phyloP scores from a whole-genome alignment of 352 stramenopile genomes.

The Phytopythium ostracodes region DNA sequence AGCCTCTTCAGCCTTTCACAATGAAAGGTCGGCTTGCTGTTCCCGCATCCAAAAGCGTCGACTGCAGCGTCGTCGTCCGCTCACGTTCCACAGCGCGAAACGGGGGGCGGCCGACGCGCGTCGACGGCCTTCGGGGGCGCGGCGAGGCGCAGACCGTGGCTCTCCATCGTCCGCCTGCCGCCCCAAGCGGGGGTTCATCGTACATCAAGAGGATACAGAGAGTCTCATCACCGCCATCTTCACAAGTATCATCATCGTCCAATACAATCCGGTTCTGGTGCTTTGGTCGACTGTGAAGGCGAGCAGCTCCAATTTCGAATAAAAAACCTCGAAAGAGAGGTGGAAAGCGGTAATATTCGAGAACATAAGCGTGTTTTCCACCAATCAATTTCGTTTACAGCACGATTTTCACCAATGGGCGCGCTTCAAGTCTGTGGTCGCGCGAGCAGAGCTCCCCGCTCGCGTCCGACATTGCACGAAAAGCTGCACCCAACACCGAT shows the following conservation, averaged over 20 bases:
- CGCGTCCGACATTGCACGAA: background rate
- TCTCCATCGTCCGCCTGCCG: constrained; percentile 3
- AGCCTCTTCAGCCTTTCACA: constrained; percentile 42
- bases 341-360: constrained; percentile 1
- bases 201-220: constrained; percentile 5
- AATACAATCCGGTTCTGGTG: background rate
- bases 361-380: background rate
- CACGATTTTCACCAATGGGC: background rate
- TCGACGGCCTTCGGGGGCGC: background rate
- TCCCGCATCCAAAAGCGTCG: constrained; percentile 1
- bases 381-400: background rate
- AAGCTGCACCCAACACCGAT: constrained; percentile 2
- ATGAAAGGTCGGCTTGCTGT: constrained; percentile 16
- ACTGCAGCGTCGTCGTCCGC: background rate
- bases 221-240: constrained; percentile 3
- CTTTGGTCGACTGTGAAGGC: too few species aligned
- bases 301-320: background rate
- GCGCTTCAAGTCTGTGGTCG: constrained; percentile 1
- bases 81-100: too few species aligned
- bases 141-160: background rate
- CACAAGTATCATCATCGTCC: background rate
- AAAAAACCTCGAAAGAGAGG: constrained; percentile 1
- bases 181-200: background rate
- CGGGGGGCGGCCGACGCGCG: background rate
- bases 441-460: constrained; percentile 1